Evolutionary conservation across 1,284 basidiomycete genomes (phyloP).

Genomic region (Cronartium quercuum): DNA sequence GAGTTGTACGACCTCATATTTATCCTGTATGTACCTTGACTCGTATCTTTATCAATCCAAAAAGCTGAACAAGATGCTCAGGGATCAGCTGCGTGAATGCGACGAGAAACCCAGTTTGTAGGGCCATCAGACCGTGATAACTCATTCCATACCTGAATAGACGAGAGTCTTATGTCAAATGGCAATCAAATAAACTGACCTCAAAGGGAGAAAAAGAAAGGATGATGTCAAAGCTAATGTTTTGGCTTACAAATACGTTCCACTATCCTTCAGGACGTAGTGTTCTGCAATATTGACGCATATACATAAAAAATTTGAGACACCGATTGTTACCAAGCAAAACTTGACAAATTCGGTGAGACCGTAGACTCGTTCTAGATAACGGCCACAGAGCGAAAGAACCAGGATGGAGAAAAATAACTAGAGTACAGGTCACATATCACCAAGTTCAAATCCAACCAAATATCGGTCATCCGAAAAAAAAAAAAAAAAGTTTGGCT

Average conservation of each 20-base stretch:
- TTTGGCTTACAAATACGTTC: constrained; percentile 16
- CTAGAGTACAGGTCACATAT: constrained; percentile 51
- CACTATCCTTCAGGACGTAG: constrained; percentile 18
- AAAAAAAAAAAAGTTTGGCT: neutral
- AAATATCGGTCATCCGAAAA: constrained; percentile 4
- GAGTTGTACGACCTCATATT: constrained; percentile 3
- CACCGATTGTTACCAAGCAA: constrained; percentile 67
- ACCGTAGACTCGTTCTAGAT: constrained; percentile 91
- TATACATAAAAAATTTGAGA: constrained; percentile 78
- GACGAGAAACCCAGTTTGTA: constrained; percentile 84
- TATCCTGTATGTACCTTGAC: constrained; percentile 74
- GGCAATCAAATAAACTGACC: constrained; percentile 7
- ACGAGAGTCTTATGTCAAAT: neutral
- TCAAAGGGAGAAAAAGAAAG: constrained; percentile 35
- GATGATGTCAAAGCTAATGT: constrained; percentile 3
- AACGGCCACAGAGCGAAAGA: constrained; percentile 74
- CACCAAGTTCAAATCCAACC: constrained; percentile 41
- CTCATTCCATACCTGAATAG: constrained; percentile 67
- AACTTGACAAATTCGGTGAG: constrained; percentile 78
- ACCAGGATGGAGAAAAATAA: constrained; percentile 69
- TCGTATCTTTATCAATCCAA: constrained; percentile 74
- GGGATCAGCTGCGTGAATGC: constrained; percentile 96
- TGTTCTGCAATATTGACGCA: constrained; percentile 70
- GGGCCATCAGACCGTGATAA: constrained; percentile 84
- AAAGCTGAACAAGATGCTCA: constrained; percentile 89